Base-by-base conservation (phyloP, 169 alveolate genomes). In the Eimeria maxima region DNA sequence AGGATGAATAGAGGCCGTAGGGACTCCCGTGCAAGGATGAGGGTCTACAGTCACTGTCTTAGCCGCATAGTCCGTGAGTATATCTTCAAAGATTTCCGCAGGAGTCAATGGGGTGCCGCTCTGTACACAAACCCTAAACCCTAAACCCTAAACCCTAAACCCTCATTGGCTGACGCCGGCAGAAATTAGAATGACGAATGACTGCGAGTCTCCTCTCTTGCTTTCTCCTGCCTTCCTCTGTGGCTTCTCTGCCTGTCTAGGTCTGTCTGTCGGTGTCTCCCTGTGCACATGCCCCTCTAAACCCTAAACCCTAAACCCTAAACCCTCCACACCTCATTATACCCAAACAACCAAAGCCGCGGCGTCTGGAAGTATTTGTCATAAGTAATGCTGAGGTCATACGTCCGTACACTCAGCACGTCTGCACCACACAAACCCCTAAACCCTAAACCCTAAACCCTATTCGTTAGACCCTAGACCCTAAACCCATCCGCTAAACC, bases 31-130 rank as follows among this genome's bases (percentile, higher is more conserved):
- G 91, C 97, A 97, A 42, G 99, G 99, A 90, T 98, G 99, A 42
- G 98, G 98, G 95, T 99, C 99, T 67, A 98, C 97, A 3, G 99
- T 99, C 71, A 98, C 98, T 22, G 99, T 98, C 96, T 98, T 98
- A 65, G 98, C 97, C 71, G 99, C 98, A 96, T 98, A 99, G 89
- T 98, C 99, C 71, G 98, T 98, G 97, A 98, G 98, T 45, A 99
- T 98, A 94, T 99, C 99, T 97, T 99, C 99, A 84, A 98, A 98
- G 90, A 99, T 98, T 96, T 98, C 98, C 22, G 96, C 96, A 44
- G 99, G 98, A 38, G 89, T 97, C 91, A 98, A 95, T 7, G 99
- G 99, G 7, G 76, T 83, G n/a, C 98, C 98, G 74, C 97, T 89
- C 97, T 97, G 76, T 71, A 18, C 71, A 8, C 88, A 78, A 78